A percentile compares a stretch with the other conserved stretches of the same genome.
phyloP scores from a whole-genome alignment of 345 rosid genomes.

The Syzygium grande region DNA sequence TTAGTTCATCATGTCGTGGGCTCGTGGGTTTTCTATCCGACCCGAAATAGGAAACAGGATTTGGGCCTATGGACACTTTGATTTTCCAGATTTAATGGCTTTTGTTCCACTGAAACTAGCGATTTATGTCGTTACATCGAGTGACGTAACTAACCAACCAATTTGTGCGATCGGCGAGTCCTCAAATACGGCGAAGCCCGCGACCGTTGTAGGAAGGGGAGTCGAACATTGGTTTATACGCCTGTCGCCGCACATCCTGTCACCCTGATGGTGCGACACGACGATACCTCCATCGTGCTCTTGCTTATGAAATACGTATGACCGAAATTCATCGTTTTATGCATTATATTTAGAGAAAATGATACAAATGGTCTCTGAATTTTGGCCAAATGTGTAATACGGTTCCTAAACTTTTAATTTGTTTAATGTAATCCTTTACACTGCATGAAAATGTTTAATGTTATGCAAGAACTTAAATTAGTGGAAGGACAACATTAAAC shows the following conservation, averaged over 20 bases:
- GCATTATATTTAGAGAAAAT: neutral
- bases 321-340: neutral
- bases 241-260: neutral
- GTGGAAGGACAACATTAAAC: too few relatives aligned
- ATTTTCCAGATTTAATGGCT: neutral
- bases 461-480: too few relatives aligned
- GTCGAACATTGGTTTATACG: neutral
- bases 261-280: neutral
- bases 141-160: neutral
- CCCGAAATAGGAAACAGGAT: neutral
- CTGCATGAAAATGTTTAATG: too few relatives aligned
- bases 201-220: neutral
- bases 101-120: neutral
- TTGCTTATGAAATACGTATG: neutral
- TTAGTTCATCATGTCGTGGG: neutral
- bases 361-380: too few relatives aligned
- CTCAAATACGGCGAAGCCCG: neutral
- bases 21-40: neutral
- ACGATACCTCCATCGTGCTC: too few relatives aligned
- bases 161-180: neutral
- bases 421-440: too few relatives aligned
- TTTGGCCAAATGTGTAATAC: too few relatives aligned
- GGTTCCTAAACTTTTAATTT: too few relatives aligned
- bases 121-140: neutral
- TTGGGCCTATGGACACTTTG: neutral